These are phyloP conservation scores for Exidia glandulosa DNA, from an alignment of 768 basidiomycete genomes.

Conservation along the genomic window DNA sequence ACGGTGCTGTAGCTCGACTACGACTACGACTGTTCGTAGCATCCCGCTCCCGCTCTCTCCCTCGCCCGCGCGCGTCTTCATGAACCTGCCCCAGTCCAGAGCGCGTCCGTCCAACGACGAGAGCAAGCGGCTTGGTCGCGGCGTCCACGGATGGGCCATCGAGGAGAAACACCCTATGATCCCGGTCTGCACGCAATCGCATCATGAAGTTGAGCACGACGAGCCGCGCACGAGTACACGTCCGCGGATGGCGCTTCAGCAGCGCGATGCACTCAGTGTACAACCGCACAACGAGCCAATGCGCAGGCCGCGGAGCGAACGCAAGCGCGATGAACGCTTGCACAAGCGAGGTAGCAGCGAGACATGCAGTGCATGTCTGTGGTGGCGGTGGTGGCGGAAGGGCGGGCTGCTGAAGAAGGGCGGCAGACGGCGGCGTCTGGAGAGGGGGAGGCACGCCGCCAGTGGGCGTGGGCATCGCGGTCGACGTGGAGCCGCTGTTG, in stretches of 20 bases:
- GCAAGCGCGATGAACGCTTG: constrained; percentile 57
- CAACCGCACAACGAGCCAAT: constrained; percentile 44
- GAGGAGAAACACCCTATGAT: constrained; percentile 73
- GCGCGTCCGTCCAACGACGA: constrained; percentile 46
- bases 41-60: neutral
- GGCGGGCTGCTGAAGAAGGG: neutral
- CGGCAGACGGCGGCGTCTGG: neutral
- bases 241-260: constrained; percentile 17
- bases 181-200: constrained; percentile 79
- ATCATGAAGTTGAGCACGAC: constrained; percentile 77
- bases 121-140: constrained; percentile 41
- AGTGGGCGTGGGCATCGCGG: neutral
- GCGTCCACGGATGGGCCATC: constrained; percentile 31
- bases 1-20: neutral
- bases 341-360: constrained; percentile 53
- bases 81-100: constrained; percentile 9
- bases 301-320: constrained; percentile 47
- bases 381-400: neutral
- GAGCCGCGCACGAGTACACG: constrained; percentile 51
- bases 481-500: neutral
- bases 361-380: constrained; percentile 30
- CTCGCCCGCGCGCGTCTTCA: neutral
- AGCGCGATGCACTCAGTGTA: constrained; percentile 43
- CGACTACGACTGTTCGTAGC: neutral
- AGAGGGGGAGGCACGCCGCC: neutral